Percentiles rank a stretch among this genome's conserved stretches.
Evolutionary conservation across 2,329 filamentous ascomycete species (phyloP).

Genomic region (Hypoxylon sp.): DNA sequence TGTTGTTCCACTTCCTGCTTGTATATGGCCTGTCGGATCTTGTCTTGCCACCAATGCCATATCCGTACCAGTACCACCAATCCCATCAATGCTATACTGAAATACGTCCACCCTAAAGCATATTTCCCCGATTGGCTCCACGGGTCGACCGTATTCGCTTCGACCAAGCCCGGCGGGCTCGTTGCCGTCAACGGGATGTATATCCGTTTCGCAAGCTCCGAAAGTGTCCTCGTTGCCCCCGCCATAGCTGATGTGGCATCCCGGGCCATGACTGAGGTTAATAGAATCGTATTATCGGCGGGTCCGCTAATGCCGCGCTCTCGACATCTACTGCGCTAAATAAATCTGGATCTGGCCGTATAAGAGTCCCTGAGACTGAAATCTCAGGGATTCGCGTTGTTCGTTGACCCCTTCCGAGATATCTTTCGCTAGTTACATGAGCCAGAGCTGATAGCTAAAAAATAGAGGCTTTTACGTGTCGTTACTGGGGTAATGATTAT

Average conservation of each 20-base stretch:
- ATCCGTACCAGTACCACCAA: constrained; percentile 78
- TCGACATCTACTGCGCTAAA: constrained; percentile 14
- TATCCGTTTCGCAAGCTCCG: constrained; percentile 68
- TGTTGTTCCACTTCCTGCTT: constrained; percentile 83
- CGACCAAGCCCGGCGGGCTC: constrained; percentile 72
- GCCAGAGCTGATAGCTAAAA: constrained; percentile 6
- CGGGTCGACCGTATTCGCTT: constrained; percentile 79
- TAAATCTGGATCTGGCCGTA: constrained; percentile 9
- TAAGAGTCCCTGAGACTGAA: constrained; percentile 7
- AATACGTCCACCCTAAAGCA: constrained; percentile 89
- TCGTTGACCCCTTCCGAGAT: constrained; percentile 13
- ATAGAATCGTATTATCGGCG: constrained; percentile 4
- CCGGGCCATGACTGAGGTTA: constrained; percentile 58
- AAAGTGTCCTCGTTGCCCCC: constrained; percentile 55
- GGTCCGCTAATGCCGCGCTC: constrained; percentile 21
- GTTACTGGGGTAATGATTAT: constrained; percentile 16
- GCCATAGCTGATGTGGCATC: constrained; percentile 54
- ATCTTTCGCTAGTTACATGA: constrained; percentile 32
- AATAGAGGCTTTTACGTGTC: constrained; percentile 20
- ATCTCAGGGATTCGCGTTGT: constrained; percentile 15
- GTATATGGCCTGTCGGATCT: constrained; percentile 89
- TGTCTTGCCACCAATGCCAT: constrained; percentile 94
- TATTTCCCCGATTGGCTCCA: constrained; percentile 89
- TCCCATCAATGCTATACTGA: constrained; percentile 79
- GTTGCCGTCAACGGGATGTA: constrained; percentile 71